phyloP scores from a whole-genome alignment of 106 monocot genomes.

The Platanthera guangdongensis region DNA sequence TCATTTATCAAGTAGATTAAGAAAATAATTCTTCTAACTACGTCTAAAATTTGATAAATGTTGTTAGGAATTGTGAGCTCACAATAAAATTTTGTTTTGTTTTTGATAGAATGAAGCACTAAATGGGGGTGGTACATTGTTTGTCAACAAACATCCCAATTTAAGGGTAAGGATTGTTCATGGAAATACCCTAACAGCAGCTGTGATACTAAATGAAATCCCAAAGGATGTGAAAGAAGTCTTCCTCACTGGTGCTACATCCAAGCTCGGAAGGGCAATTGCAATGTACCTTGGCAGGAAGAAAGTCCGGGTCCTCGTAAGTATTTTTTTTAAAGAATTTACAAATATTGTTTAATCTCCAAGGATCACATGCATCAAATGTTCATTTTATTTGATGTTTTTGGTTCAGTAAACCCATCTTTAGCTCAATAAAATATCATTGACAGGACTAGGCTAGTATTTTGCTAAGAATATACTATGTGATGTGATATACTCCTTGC shows the following conservation, averaged over 20 bases:
- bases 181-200: conserved; percentile 90
- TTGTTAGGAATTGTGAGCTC: no score
- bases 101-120: conserved; percentile 73
- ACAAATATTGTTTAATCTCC: neutral
- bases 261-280: conserved; percentile 92
- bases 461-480: neutral
- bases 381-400: neutral
- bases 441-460: neutral
- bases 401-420: neutral
- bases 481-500: no score
- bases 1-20: neutral
- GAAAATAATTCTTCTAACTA: neutral
- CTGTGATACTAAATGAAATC: conserved; percentile 74
- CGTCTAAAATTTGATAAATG: no score
- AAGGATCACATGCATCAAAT: neutral
- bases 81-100: neutral
- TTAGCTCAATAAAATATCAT: neutral
- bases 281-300: conserved; percentile 78
- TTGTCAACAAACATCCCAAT: conserved; percentile 72
- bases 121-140: conserved; percentile 90
- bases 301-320: conserved; percentile 75
- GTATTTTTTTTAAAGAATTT: neutral
- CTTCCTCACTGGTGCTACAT: conserved; percentile 88
- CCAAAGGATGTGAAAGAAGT: conserved; percentile 64
- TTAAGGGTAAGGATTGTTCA: conserved; percentile 76